Evolutionary conservation across 225 moss, liverwort and hornwort species (phyloP).

Genomic region (Climacium dendroides): DNA sequence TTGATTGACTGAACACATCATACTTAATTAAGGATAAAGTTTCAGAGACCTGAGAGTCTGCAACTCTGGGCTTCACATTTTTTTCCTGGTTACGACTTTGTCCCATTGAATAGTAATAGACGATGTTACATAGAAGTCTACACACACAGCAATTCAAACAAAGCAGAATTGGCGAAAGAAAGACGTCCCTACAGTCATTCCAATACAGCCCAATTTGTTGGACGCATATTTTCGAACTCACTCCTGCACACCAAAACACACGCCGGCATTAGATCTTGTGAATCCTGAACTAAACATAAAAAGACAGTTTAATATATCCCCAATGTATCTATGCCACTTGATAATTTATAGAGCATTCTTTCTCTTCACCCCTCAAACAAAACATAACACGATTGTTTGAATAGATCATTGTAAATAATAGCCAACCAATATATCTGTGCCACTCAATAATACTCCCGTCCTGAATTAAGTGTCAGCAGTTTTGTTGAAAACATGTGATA

Average conservation of each 20-base stretch:
- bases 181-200: not conserved
- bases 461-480: not conserved
- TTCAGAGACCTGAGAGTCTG: not conserved
- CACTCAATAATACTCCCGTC: not conserved
- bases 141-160: not conserved
- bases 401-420: not conserved
- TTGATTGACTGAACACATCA: not conserved
- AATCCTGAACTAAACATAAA: not conserved
- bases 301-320: too few relatives aligned
- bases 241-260: constrained; percentile 4
- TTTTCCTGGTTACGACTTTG: not conserved
- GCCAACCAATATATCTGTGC: not conserved
- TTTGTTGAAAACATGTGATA: not conserved
- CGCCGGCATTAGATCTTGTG: not conserved
- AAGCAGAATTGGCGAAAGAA: not conserved
- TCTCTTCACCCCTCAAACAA: not conserved
- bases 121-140: not conserved
- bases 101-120: constrained; percentile 2
- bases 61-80: not conserved
- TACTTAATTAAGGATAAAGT: not conserved
- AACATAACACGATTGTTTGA: not conserved
- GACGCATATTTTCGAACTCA: not conserved
- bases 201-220: not conserved
- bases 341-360: not conserved
- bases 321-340: not conserved